Evolutionary conservation across 2,329 filamentous ascomycete genomes (phyloP).

Genomic region (Juglanconis sp.): DNA sequence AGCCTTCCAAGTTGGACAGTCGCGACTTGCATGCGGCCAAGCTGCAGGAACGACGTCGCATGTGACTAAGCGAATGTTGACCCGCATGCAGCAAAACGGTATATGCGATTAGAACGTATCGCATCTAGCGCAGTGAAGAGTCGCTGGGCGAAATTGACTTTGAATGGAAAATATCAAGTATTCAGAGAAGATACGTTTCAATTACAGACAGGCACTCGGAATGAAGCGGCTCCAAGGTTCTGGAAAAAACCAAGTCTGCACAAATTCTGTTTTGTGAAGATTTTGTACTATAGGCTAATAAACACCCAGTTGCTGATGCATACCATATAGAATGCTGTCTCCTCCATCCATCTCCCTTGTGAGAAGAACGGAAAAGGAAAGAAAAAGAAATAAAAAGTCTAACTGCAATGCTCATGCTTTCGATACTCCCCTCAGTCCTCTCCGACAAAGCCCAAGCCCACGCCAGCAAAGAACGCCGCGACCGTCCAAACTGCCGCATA

Average conservation of each 20-base stretch:
- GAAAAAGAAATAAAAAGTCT: background rate
- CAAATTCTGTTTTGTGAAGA: background rate
- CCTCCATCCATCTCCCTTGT: background rate
- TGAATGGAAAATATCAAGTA: no score
- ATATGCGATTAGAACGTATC: no score
- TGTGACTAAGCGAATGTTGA: no score
- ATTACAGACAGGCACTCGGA: no score
- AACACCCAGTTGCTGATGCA: background rate
- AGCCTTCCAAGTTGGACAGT: background rate
- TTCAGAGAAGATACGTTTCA: no score
- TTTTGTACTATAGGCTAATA: background rate
- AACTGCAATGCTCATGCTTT: background rate
- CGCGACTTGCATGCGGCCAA: background rate
- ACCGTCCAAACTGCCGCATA: constrained; percentile 76
- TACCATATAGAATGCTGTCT: background rate
- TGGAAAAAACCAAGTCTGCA: background rate
- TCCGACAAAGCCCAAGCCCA: constrained; percentile 50
- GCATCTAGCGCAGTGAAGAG: no score
- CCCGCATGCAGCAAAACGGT: no score
- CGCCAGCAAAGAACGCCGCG: constrained; percentile 58
- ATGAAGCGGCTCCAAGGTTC: no score
- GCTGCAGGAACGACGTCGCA: no score
- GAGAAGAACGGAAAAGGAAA: background rate
- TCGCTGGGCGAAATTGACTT: no score
- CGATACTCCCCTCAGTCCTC: constrained; percentile 36